Conservation (phyloP, 257 asterid genomes). For the Eustoma russellianum region DNA sequence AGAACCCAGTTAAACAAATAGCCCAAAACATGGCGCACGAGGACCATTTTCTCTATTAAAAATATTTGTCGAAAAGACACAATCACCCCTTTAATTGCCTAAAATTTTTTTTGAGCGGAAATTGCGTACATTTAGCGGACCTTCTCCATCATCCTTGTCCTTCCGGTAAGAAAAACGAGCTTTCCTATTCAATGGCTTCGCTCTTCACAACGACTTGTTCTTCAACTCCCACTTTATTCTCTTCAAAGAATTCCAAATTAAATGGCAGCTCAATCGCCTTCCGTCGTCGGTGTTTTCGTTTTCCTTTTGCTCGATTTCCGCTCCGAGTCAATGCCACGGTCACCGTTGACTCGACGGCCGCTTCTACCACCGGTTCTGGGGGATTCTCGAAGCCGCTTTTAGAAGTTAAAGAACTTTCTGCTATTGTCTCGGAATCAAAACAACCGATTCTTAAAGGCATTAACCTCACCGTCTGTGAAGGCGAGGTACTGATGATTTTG, state of each 20-base stretch:
- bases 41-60: background rate
- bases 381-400: constrained; percentile 50
- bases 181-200: constrained; percentile 35
- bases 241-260: constrained; percentile 23
- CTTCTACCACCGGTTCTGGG: constrained; percentile 31
- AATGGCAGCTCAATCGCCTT: constrained; percentile 3
- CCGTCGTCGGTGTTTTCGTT: constrained; percentile 25
- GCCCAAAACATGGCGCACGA: background rate
- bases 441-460: constrained; percentile 81
- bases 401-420: constrained; percentile 73
- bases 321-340: constrained; percentile 34
- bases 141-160: too few relatives aligned
- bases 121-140: too few relatives aligned
- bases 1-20: background rate
- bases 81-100: background rate
- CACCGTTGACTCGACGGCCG: constrained; percentile 46
- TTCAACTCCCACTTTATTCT: constrained; percentile 22
- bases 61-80: background rate
- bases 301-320: constrained; percentile 7
- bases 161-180: too few relatives aligned
- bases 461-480: constrained; percentile 72
- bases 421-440: constrained; percentile 64
- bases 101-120: too few relatives aligned
- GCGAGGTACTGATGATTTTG: constrained; percentile 54
- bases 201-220: constrained; percentile 23